Percentiles rank a stretch among this genome's conserved stretches.
Evolutionary conservation across 2,329 filamentous ascomycete genomes (phyloP).

Genomic region (Aureobasidium sp.): DNA sequence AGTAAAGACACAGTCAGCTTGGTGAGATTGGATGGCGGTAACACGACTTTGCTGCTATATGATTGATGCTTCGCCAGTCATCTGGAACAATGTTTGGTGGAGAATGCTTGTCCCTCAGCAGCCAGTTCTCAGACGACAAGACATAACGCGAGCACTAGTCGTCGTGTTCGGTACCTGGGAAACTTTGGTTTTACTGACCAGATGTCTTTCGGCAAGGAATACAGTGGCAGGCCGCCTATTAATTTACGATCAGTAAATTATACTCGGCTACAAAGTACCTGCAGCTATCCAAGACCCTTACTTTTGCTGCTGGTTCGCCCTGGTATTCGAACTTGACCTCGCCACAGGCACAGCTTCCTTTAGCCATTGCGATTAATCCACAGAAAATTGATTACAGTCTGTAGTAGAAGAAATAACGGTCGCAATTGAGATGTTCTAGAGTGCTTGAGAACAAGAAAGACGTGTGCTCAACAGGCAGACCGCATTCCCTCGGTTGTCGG

Average conservation of each 20-base stretch:
- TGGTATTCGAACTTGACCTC: conserved; percentile 31
- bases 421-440: background rate
- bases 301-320: conserved; percentile 25
- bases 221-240: conserved; percentile 26
- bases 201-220: conserved; percentile 28
- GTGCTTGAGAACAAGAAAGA: background rate
- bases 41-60: background rate
- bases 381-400: background rate
- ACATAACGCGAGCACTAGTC: background rate
- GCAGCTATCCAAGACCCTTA: conserved; percentile 14
- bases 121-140: background rate
- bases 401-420: no score
- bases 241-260: background rate
- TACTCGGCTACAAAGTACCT: background rate
- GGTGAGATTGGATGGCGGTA: background rate
- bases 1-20: background rate
- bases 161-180: background rate
- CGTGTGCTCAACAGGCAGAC: background rate
- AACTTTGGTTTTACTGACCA: conserved; percentile 6
- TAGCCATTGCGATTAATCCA: conserved; percentile 18
- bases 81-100: background rate
- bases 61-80: background rate
- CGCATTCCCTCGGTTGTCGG: background rate
- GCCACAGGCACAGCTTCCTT: conserved; percentile 30
- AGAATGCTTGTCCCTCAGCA: background rate